phyloP scores from a whole-genome alignment of 1,139 yeast genomes.

The Yamadazyma siamensis region DNA sequence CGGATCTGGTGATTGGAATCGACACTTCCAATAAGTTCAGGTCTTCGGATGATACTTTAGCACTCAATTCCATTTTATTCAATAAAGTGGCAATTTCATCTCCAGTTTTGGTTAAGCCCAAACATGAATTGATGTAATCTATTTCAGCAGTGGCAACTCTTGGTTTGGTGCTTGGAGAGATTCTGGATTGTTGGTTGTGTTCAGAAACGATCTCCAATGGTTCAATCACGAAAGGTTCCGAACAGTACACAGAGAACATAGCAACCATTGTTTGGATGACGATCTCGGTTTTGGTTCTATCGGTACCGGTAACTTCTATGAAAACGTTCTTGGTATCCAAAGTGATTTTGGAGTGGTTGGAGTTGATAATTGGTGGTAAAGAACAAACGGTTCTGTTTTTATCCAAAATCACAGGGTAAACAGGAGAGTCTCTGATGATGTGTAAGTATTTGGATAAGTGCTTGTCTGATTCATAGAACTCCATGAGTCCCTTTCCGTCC shows the following conservation, averaged over 20 bases:
- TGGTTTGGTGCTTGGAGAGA: conserved; percentile 69
- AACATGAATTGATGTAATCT: conserved; percentile 84
- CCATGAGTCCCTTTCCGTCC: conserved; percentile 79
- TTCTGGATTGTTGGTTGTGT: conserved; percentile 75
- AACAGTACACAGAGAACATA: conserved; percentile 89
- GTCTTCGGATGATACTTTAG: conserved; percentile 49
- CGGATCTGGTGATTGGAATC: conserved; percentile 93
- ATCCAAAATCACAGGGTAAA: conserved; percentile 87
- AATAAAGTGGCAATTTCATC: conserved; percentile 68
- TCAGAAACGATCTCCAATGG: conserved; percentile 83
- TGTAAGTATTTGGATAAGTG: conserved; percentile 86
- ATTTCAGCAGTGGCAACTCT: conserved; percentile 74
- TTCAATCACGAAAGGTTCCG: conserved; percentile 76
- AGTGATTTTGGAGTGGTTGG: conserved; percentile 85
- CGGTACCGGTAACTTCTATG: conserved; percentile 94
- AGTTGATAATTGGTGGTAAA: conserved; percentile 95
- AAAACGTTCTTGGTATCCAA: conserved; percentile 83
- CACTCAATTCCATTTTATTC: conserved; percentile 76
- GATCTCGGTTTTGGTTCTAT: conserved; percentile 85
- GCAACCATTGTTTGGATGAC: conserved; percentile 91
- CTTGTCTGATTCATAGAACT: conserved; percentile 86
- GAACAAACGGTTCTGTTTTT: conserved; percentile 77
- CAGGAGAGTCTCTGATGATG: conserved; percentile 85
- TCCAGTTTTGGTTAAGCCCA: conserved; percentile 72
- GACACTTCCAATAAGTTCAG: conserved; percentile 59